Evolutionary conservation across 2,329 filamentous ascomycete species (phyloP), one percentile per base, ranked within the genome.

Genomic region (Neofusicoccum cordaticola): DNA sequence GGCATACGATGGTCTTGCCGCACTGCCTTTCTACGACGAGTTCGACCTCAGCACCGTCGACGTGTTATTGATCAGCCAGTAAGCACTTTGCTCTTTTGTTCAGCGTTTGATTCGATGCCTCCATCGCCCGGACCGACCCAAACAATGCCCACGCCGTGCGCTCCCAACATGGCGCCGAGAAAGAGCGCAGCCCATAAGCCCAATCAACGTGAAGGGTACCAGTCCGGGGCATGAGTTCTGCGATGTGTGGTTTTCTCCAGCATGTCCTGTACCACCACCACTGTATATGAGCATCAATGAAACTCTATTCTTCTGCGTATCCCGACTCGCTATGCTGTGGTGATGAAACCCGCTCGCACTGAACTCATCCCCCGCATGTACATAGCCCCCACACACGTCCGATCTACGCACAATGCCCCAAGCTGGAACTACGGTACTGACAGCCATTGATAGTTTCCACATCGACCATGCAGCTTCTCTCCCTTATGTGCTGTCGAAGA

Each of bases 381-480:
- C 57, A 65, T 65, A 53, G 58, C 63, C 31, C 31, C 35, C 13
- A 17, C 34, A 17, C 42, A n/a, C 56, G 7, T 44, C 41, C 44
- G 47, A 44, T 12, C 31, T 31, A 11, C 58, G 44, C 51, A 42
- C 60, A 11, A 13, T 35, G 11, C 39, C 17, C 34, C 8, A 19
- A 6, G 12, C 42, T 39, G 12, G 8, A 9, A 44, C 44, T 41
- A 50, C n/a, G 9, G 34, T 11, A 63, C 63, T 66, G 61, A 65
- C 39, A 11, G 1, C 17, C 39, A 31, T 51, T 45, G 68, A 61
- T 75, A 97, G 94, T 90, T 99, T 99, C 75, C 95, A 99, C 78
- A 85, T 98, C 76, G 95, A 99, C 75, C 95, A 99, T 81, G 95
- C 95, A n/a, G 94, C 94, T 15, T 97, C 94, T n/a, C 83, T 99